phyloP scores from a whole-genome alignment of 2,329 filamentous ascomycete species.

The Penicillium fuscoglaucum region DNA sequence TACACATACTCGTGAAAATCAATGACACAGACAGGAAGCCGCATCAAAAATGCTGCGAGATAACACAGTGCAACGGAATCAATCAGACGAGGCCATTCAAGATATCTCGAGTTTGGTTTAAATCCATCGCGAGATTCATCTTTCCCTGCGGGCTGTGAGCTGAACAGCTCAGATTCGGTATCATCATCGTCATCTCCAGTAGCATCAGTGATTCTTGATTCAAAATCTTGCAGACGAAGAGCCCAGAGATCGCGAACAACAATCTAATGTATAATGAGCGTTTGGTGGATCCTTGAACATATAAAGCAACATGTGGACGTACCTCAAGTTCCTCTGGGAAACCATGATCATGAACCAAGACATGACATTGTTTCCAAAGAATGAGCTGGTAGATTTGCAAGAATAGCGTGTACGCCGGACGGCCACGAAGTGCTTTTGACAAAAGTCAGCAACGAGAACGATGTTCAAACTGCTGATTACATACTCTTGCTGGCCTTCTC shows the following conservation, averaged over 20 bases:
- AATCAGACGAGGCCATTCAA: slow-evolving; percentile 62
- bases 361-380: slow-evolving; percentile 75
- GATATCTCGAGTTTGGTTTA: slow-evolving; percentile 36
- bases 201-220: slow-evolving; percentile 44
- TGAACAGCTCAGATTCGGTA: slow-evolving; percentile 55
- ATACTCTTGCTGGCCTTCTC: slow-evolving; percentile 54
- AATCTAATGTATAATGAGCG: slow-evolving; percentile 34
- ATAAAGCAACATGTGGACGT: not conserved
- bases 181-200: slow-evolving; percentile 37
- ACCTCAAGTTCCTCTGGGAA: slow-evolving; percentile 74
- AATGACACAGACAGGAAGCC: slow-evolving; percentile 72
- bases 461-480: slow-evolving; percentile 14
- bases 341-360: slow-evolving; percentile 66
- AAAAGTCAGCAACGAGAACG: slow-evolving; percentile 49
- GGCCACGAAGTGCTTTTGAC: slow-evolving; percentile 56
- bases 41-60: slow-evolving; percentile 71
- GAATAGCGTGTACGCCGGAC: slow-evolving; percentile 72
- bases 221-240: slow-evolving; percentile 64
- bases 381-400: slow-evolving; percentile 82
- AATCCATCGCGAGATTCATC: slow-evolving; percentile 44
- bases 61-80: slow-evolving; percentile 81
- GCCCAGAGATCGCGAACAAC: slow-evolving; percentile 85
- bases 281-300: not conserved
- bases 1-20: slow-evolving; percentile 60
- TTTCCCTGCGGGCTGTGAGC: slow-evolving; percentile 56